Percentiles rank a stretch among this genome's conserved stretches.
Conservation (phyloP, 257 asterid species). For the Nyctanthes arbortristis region DNA sequence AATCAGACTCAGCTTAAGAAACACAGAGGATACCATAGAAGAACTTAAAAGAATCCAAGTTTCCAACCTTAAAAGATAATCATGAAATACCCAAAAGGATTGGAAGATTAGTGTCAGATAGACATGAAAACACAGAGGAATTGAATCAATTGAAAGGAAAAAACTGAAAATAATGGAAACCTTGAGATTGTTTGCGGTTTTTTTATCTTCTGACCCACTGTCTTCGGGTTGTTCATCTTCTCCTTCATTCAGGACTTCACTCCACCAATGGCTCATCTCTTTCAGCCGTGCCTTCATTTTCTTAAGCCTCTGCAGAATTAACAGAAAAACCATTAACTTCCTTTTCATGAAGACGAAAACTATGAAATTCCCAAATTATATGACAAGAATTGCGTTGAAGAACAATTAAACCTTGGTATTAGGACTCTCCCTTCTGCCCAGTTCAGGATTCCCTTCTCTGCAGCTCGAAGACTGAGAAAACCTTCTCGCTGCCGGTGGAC, state of each 20-base stretch:
- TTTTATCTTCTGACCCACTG: conserved; percentile 6
- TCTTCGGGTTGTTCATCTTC: conserved; percentile 20
- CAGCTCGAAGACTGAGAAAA: conserved; percentile 24
- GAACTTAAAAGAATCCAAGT: neutral
- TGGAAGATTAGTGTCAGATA: no score
- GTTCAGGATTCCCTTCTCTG: no score
- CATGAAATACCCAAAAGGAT: no score
- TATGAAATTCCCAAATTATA: neutral
- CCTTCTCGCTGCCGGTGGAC: conserved; percentile 24
- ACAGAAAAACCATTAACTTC: neutral
- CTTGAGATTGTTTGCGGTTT: conserved; percentile 23
- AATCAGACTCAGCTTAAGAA: no score
- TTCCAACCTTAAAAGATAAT: no score
- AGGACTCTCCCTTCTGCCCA: conserved; percentile 37
- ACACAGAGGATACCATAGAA: no score
- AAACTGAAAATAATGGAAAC: conserved; percentile 18
- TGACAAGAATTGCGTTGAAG: neutral
- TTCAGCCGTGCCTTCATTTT: conserved; percentile 39
- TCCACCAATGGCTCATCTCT: conserved; percentile 46
- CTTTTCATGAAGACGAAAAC: neutral
- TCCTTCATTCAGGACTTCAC: conserved; percentile 33
- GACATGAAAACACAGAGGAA: neutral
- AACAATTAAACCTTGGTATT: conserved; percentile 26
- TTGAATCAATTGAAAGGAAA: neutral
- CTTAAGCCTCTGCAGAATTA: conserved; percentile 40